A percentile compares a stretch with the other conserved stretches of the same genome.
Conservation (phyloP, 2,329 filamentous ascomycete genomes). For the Didymella segeticola region DNA sequence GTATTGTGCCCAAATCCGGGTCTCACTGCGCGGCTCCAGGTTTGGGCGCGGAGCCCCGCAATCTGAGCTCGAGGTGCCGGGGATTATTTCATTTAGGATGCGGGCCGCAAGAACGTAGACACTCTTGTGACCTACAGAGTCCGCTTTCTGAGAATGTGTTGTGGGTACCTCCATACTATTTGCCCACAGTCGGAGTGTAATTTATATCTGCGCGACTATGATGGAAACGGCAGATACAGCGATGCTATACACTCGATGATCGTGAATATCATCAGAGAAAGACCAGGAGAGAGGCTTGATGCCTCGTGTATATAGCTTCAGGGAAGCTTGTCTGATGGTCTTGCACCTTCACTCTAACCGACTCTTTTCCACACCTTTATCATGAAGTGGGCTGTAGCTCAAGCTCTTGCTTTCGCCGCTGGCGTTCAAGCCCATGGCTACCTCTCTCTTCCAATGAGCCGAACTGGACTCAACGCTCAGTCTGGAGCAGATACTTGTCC, state of each 20-base stretch:
- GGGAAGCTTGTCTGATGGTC: not conserved
- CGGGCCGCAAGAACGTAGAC: not conserved
- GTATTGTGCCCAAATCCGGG: not conserved
- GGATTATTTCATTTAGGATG: conserved; percentile 1
- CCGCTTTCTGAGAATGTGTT: not conserved
- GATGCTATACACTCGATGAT: not conserved
- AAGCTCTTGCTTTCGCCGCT: conserved; percentile 29
- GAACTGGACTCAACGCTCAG: conserved; percentile 43
- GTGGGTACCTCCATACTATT: conserved; percentile 8
- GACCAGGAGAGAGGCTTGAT: not conserved
- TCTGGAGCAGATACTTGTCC: conserved; percentile 43
- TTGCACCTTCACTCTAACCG: not conserved
- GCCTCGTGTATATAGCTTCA: conserved; percentile 4
- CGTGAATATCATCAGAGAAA: not conserved
- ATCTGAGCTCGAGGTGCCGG: conserved; percentile 1
- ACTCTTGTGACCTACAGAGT: conserved; percentile 5
- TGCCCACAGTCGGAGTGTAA: conserved; percentile 10
- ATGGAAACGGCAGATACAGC: conserved; percentile 13
- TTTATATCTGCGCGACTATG: conserved; percentile 7
- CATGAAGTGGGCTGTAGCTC: conserved; percentile 27
- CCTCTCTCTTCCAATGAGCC: conserved; percentile 42
- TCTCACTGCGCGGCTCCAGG: conserved; percentile 1
- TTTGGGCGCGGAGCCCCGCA: conserved; percentile 11
- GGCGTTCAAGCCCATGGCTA: conserved; percentile 41
- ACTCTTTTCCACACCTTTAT: not conserved